phyloP scores from a whole-genome alignment of 345 rosid genomes.

The Lepidium africanum region DNA sequence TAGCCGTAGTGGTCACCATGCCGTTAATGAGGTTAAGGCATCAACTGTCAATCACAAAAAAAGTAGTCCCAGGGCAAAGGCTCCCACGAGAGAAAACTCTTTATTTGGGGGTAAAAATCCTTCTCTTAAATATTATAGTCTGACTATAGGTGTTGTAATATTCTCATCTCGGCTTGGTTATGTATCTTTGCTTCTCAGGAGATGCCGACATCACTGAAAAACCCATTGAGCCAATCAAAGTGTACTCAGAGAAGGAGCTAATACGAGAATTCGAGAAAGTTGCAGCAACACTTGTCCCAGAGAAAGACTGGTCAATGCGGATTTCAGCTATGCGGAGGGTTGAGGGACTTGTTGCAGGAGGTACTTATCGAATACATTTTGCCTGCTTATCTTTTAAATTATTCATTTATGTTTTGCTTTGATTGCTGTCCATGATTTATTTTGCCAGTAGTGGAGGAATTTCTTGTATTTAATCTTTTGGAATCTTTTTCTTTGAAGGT shows the following conservation, averaged over 20 bases:
- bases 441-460: slow-evolving; percentile 3
- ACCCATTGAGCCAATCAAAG: slow-evolving; percentile 72
- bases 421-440: neutral
- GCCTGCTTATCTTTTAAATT: neutral
- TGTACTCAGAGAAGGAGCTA: slow-evolving; percentile 95
- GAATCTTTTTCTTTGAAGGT: slow-evolving; percentile 42
- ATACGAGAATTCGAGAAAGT: slow-evolving; percentile 90
- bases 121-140: neutral
- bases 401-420: neutral
- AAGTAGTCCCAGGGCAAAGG: slow-evolving; percentile 85
- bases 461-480: slow-evolving; percentile 1
- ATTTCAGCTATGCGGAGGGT: slow-evolving; percentile 97
- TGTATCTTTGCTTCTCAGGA: slow-evolving; percentile 38
- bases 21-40: slow-evolving; percentile 56
- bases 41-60: slow-evolving; percentile 53
- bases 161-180: slow-evolving; percentile 4
- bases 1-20: slow-evolving; percentile 40
- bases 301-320: slow-evolving; percentile 98
- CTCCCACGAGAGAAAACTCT: slow-evolving; percentile 70
- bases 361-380: slow-evolving; percentile 23
- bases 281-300: slow-evolving; percentile 80
- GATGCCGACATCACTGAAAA: slow-evolving; percentile 74
- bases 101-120: slow-evolving; percentile 73
- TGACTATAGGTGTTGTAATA: neutral
- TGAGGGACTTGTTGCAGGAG: slow-evolving; percentile 97